Evolutionary conservation across 176 grass and related monocot species (phyloP).

Genomic region (Alopecurus myosuroides): DNA sequence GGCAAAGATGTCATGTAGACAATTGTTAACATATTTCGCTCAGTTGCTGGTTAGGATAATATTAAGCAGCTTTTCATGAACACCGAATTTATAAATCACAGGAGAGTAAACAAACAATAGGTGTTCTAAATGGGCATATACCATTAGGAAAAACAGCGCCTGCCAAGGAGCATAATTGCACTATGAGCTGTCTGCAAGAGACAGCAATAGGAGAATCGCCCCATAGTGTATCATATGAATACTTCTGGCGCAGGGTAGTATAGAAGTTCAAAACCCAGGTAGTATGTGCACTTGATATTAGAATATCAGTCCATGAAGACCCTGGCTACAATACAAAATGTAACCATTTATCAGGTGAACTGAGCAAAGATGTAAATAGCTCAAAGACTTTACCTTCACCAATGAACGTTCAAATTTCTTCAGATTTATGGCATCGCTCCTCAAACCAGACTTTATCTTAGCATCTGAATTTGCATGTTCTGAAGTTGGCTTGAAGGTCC

Average conservation of each 20-base stretch:
- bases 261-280: constrained; percentile 89
- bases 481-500: constrained; percentile 63
- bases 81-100: constrained; percentile 9
- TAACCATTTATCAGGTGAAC: constrained; percentile 35
- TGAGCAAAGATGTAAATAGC: constrained; percentile 28
- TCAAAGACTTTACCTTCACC: constrained; percentile 59
- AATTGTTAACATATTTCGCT: constrained; percentile 9
- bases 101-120: background rate
- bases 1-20: background rate
- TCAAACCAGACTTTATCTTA: constrained; percentile 68
- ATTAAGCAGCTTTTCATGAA: background rate
- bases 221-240: constrained; percentile 85
- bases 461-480: constrained; percentile 46
- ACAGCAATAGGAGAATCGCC: constrained; percentile 82
- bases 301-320: constrained; percentile 69
- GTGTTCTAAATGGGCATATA: constrained; percentile 22
- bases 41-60: background rate
- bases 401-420: constrained; percentile 87
- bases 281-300: constrained; percentile 75
- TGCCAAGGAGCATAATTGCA: constrained; percentile 92
- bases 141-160: constrained; percentile 87
- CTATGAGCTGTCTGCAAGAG: constrained; percentile 80
- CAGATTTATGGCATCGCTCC: constrained; percentile 64
- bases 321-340: constrained; percentile 84
- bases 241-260: constrained; percentile 60